Conservation (phyloP, 257 asterid species). For the Dorcoceras hygrometricum region DNA sequence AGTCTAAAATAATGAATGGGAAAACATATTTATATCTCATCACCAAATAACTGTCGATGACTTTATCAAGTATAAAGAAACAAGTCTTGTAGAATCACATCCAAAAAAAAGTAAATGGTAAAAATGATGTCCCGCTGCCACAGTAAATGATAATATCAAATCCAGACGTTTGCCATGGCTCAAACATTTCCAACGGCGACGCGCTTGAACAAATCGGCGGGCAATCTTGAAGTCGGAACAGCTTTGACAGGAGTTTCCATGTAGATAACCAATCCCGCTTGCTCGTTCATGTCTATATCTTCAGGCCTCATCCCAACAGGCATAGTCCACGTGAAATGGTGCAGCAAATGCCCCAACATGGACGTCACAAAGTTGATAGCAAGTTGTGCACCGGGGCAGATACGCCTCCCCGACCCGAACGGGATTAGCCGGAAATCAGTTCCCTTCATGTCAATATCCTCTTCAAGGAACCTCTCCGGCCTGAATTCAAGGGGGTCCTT, state of each 20-base stretch:
- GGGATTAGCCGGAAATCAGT: slow-evolving; percentile 71
- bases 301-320: slow-evolving; percentile 50
- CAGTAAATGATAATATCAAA: background rate
- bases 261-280: slow-evolving; percentile 74
- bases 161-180: background rate
- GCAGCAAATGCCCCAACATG: slow-evolving; percentile 71
- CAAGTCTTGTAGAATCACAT: background rate
- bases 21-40: background rate
- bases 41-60: background rate
- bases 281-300: slow-evolving; percentile 79
- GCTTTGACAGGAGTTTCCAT: slow-evolving; percentile 64
- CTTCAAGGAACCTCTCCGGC: slow-evolving; percentile 74
- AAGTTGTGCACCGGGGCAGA: slow-evolving; percentile 81
- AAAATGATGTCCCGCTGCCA: background rate
- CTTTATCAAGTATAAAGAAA: background rate
- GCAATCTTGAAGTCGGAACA: slow-evolving; percentile 58
- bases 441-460: slow-evolving; percentile 87
- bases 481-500: slow-evolving; percentile 62
- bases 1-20: background rate
- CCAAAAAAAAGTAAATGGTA: background rate
- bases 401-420: slow-evolving; percentile 76
- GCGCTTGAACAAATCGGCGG: slow-evolving; percentile 55
- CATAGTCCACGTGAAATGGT: slow-evolving; percentile 54
- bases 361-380: slow-evolving; percentile 63
- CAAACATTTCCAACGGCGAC: slow-evolving; percentile 26